phyloP scores from a whole-genome alignment of 768 basidiomycete genomes.

The Cyathus striatus region DNA sequence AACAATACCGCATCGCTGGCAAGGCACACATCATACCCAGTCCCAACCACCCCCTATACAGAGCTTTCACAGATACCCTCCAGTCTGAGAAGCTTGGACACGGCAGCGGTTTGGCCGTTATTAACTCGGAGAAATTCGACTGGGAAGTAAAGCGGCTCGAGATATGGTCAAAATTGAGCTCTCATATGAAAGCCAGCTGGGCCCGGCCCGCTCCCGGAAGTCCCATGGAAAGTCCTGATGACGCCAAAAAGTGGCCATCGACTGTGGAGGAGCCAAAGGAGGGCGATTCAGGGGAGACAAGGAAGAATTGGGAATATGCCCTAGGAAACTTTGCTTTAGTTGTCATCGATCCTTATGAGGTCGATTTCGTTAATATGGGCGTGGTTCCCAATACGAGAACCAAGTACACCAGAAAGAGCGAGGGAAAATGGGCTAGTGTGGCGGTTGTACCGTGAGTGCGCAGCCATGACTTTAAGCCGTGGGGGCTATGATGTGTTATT shows the following conservation, averaged over 20 bases:
- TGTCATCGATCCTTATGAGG: slow-evolving; percentile 61
- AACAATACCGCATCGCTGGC: slow-evolving; percentile 74
- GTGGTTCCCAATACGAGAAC: slow-evolving; percentile 55
- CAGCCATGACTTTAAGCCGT: no score
- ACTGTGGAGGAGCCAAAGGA: slow-evolving; percentile 44
- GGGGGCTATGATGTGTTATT: no score
- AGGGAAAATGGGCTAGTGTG: slow-evolving; percentile 51
- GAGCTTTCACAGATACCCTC: slow-evolving; percentile 23
- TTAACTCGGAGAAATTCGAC: slow-evolving; percentile 40
- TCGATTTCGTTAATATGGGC: slow-evolving; percentile 66
- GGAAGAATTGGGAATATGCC: slow-evolving; percentile 45
- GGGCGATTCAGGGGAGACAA: slow-evolving; percentile 32
- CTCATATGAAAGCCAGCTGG: slow-evolving; percentile 67
- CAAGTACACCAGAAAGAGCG: slow-evolving; percentile 38
- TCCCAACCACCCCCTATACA: slow-evolving; percentile 30
- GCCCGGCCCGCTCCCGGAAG: slow-evolving; percentile 64
- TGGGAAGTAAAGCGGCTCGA: slow-evolving; percentile 66
- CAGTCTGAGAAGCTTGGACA: slow-evolving; percentile 10
- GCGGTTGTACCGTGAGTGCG: slow-evolving; percentile 67
- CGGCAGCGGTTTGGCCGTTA: slow-evolving; percentile 20
- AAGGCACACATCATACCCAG: slow-evolving; percentile 50
- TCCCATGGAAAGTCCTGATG: slow-evolving; percentile 44
- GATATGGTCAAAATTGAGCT: slow-evolving; percentile 55
- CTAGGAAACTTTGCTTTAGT: slow-evolving; percentile 67
- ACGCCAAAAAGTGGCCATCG: slow-evolving; percentile 58